Conservation (phyloP, 1,284 basidiomycete species). For the Naganishia sp. region DNA sequence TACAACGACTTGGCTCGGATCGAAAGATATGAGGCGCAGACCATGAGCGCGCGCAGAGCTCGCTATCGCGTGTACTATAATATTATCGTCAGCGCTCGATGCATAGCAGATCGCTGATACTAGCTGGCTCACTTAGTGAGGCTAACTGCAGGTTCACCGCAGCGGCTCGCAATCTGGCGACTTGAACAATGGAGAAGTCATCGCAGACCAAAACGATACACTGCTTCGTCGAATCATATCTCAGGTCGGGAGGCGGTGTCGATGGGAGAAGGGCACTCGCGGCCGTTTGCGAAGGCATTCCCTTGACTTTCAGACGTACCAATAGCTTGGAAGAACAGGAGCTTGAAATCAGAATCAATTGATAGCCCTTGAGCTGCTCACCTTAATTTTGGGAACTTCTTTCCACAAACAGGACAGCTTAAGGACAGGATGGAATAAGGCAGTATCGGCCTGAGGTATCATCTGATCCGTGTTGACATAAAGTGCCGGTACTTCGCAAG, state of each 20-base stretch:
- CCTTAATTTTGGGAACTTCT: constrained; percentile 8
- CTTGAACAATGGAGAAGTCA: constrained; percentile 22
- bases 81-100: background rate
- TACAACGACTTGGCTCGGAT: constrained; percentile 3
- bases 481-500: constrained; percentile 18
- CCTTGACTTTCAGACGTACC: constrained; percentile 13
- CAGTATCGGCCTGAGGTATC: constrained; percentile 18
- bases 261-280: no score
- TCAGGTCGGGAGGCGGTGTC: background rate
- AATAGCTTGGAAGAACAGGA: constrained; percentile 1
- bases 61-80: constrained; percentile 7
- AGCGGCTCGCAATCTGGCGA: constrained; percentile 13
- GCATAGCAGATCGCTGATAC: background rate
- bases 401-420: constrained; percentile 24
- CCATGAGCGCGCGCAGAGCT: background rate
- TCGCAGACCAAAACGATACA: constrained; percentile 15
- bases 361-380: background rate
- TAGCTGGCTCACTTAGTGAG: constrained; percentile 2
- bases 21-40: constrained; percentile 4
- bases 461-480: constrained; percentile 22
- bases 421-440: constrained; percentile 10
- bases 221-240: constrained; percentile 15
- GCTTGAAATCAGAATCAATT: no score
- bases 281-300: constrained; percentile 2
- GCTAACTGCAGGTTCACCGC: constrained; percentile 20